A percentile compares a stretch with the other conserved stretches of the same genome.
Evolutionary conservation across 345 rosid species (phyloP).

Genomic region (Rhodomyrtus tomentosa): DNA sequence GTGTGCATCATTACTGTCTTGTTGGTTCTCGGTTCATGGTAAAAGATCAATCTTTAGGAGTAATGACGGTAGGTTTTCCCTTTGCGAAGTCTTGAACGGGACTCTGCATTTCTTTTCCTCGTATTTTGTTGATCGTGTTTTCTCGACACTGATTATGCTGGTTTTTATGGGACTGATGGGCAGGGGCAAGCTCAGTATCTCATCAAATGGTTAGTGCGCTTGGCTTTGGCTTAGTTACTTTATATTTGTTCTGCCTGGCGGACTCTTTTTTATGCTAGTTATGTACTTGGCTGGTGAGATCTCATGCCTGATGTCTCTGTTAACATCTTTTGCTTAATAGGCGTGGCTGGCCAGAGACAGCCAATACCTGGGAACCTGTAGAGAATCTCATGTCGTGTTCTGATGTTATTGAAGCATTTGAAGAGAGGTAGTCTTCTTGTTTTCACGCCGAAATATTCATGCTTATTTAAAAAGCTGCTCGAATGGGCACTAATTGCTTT

Average conservation of each 20-base stretch:
- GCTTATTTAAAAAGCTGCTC: neutral
- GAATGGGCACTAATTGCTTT: neutral
- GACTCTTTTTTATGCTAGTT: neutral
- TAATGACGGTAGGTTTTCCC: neutral
- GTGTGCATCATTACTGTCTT: neutral
- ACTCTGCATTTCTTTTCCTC: neutral
- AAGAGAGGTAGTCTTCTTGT: constrained; percentile 50
- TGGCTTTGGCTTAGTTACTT: neutral
- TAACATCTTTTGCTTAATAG: constrained; percentile 23
- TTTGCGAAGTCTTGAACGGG: neutral
- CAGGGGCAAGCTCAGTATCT: constrained; percentile 96
- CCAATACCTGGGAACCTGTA: constrained; percentile 97
- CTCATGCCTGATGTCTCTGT: neutral
- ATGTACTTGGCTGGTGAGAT: neutral
- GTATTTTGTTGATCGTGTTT: neutral
- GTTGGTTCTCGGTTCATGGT: neutral
- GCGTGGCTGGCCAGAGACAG: constrained; percentile 97
- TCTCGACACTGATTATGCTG: neutral
- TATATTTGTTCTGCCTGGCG: neutral
- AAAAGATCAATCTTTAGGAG: neutral
- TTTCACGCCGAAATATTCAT: neutral
- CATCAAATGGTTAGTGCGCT: constrained; percentile 74
- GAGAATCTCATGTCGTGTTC: constrained; percentile 89
- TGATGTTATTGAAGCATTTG: constrained; percentile 91
- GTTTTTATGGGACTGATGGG: neutral